Percentiles rank a stretch among this genome's conserved stretches.
These are phyloP conservation scores for Jamesozyma spencerorum DNA, from an alignment of 805 yeast species.

Conservation along the genomic window DNA sequence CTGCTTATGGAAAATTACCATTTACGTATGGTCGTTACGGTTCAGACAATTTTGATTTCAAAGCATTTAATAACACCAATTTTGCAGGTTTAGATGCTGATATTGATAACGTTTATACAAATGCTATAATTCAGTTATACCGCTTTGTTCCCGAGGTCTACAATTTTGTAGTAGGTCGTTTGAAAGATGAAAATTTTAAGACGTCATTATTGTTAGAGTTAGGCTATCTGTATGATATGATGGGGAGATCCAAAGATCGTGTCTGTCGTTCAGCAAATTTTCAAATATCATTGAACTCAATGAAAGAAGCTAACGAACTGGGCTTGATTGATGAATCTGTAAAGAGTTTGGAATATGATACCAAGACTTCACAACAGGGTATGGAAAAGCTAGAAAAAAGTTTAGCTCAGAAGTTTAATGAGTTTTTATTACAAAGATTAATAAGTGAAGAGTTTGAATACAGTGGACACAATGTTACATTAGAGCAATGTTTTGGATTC, in stretches of 20 bases:
- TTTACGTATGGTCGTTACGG: conserved; percentile 85
- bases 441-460: conserved; percentile 23
- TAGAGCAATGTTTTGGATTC: conserved; percentile 28
- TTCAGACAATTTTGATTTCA: conserved; percentile 87
- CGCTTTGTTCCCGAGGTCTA: conserved; percentile 67
- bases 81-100: conserved; percentile 87
- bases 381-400: conserved; percentile 11
- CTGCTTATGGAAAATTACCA: conserved; percentile 63
- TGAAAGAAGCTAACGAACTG: conserved; percentile 39
- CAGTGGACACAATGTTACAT: conserved; percentile 14
- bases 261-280: conserved; percentile 81
- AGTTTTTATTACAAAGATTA: conserved; percentile 17
- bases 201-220: conserved; percentile 62
- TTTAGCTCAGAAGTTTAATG: conserved; percentile 22
- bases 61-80: conserved; percentile 63
- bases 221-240: conserved; percentile 88
- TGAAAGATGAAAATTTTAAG: conserved; percentile 44
- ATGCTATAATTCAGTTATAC: conserved; percentile 70
- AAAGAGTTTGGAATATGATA: conserved; percentile 2
- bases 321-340: conserved; percentile 45
- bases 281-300: conserved; percentile 40
- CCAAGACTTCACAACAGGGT: conserved; percentile 13
- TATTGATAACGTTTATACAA: conserved; percentile 66
- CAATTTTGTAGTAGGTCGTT: conserved; percentile 48
- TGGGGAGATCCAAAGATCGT: conserved; percentile 66